phyloP scores from a whole-genome alignment of 2,329 filamentous ascomycete genomes.

The Didymella arachidicola region DNA sequence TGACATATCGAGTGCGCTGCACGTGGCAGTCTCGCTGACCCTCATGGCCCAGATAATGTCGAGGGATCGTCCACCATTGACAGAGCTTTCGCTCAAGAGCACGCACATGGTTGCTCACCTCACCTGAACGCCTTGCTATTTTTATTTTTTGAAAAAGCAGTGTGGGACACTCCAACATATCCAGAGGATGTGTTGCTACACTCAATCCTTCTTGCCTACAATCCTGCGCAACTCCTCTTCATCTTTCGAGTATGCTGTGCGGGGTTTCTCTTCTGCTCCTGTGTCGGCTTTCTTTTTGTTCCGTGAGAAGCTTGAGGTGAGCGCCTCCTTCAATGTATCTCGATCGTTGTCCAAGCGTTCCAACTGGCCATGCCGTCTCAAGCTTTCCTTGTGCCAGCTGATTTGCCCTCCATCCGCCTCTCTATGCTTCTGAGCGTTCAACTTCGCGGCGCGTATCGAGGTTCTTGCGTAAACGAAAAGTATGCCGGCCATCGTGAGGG shows the following conservation, averaged over 20 bases:
- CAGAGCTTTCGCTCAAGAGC: not conserved
- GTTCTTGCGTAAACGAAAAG: conserved; percentile 69
- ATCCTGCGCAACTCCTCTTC: conserved; percentile 51
- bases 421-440: conserved; percentile 67
- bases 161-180: too few species aligned
- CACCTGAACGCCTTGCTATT: conserved; percentile 1
- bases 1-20: conserved; percentile 1
- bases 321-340: conserved; percentile 44
- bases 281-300: conserved; percentile 40
- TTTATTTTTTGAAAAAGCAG: not conserved
- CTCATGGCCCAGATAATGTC: not conserved
- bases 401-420: conserved; percentile 65
- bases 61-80: not conserved
- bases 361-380: conserved; percentile 61
- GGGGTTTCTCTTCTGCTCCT: conserved; percentile 37
- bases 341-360: conserved; percentile 54
- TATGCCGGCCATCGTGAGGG: conserved; percentile 67
- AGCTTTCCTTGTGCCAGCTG: conserved; percentile 62
- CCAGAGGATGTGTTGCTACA: not conserved
- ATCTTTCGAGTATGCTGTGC: conserved; percentile 45
- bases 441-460: conserved; percentile 71
- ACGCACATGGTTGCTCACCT: not conserved
- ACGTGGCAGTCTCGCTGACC: conserved; percentile 6
- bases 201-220: conserved; percentile 45
- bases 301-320: conserved; percentile 41